Evolutionary conservation across 2,329 filamentous ascomycete species (phyloP).

Genomic region (Pyricularia grisea): DNA sequence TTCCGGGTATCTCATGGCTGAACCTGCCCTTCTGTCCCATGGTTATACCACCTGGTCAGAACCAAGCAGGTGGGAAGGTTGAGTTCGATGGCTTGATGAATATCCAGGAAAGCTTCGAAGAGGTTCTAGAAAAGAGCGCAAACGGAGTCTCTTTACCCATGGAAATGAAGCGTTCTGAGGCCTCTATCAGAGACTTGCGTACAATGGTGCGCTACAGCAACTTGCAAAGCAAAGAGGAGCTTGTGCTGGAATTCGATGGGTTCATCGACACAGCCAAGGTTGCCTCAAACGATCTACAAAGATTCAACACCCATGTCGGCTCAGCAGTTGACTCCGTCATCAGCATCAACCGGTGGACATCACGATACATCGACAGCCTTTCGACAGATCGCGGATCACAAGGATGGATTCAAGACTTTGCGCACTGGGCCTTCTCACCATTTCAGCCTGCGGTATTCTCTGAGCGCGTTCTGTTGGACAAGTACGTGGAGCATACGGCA

Average conservation of each 20-base stretch:
- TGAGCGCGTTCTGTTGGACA: conserved; percentile 56
- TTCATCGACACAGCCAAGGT: conserved; percentile 62
- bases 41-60: conserved; percentile 8
- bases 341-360: conserved; percentile 67
- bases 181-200: conserved; percentile 64
- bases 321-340: conserved; percentile 66
- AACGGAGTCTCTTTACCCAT: conserved; percentile 59
- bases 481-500: conserved; percentile 65
- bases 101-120: conserved; percentile 67
- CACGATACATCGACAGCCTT: conserved; percentile 57
- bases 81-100: conserved; percentile 70
- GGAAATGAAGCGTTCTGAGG: conserved; percentile 71
- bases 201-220: conserved; percentile 63
- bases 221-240: conserved; percentile 57
- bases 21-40: conserved; percentile 54
- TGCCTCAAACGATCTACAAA: conserved; percentile 57
- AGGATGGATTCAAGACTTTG: conserved; percentile 26
- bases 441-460: conserved; percentile 54
- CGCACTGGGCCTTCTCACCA: conserved; percentile 43
- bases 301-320: conserved; percentile 69
- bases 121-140: conserved; percentile 59
- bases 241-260: conserved; percentile 65
- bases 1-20: conserved; percentile 56
- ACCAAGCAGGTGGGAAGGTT: conserved; percentile 20
- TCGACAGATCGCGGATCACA: conserved; percentile 21